Evolutionary conservation across 768 basidiomycete species (phyloP), one percentile per base, ranked within the genome.

Genomic region (Candolleomyces aberdarensis): DNA sequence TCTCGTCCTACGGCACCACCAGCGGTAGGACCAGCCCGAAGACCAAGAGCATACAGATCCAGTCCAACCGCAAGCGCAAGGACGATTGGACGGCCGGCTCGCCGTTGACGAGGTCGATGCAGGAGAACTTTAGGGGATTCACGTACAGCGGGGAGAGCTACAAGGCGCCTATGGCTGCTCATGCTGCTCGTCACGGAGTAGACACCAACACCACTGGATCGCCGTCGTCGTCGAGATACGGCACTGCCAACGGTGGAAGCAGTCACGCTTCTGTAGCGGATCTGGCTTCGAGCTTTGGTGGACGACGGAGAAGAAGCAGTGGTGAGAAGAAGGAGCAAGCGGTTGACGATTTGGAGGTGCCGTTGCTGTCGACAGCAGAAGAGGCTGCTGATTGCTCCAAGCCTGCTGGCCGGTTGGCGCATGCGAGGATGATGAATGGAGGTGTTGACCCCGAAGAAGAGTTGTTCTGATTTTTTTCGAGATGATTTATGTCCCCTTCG

Each of bases 41-140:
- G 32, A 26, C 62, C 70, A 47, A 72, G 65, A 78, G 77, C 13
- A 87, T 87, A 61, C 78, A 84, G 68, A 88, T 86, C 64, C 78
- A 78, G 64, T 60, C 65, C 58, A 77, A 77, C 63, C 76, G 74
- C 72, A 78, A 75, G 69, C 81, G 22, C 6, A 61, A 49, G 32
- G 48, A 51, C 19, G 76, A 74, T 64, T 76, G 77, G 19, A 76
- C 72, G 15, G 72, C 71, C 32, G 87, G 85, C 11, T 86, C 83
- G 36, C 94, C 92, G 44, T 78, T 98, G 69, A 96, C 95, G 63
- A 92, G 79, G 71, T 92, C 89, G 69, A 92, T 98, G 50, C 96
- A 98, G 77, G 96, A 96, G 77, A 94, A 97, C 71, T 98, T 98
- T 74, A 83, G 89, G 50, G 96, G 96, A 19, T 98, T 98, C 80